Conservation (phyloP, 805 yeast genomes). For the Spathaspora passalidarum region DNA sequence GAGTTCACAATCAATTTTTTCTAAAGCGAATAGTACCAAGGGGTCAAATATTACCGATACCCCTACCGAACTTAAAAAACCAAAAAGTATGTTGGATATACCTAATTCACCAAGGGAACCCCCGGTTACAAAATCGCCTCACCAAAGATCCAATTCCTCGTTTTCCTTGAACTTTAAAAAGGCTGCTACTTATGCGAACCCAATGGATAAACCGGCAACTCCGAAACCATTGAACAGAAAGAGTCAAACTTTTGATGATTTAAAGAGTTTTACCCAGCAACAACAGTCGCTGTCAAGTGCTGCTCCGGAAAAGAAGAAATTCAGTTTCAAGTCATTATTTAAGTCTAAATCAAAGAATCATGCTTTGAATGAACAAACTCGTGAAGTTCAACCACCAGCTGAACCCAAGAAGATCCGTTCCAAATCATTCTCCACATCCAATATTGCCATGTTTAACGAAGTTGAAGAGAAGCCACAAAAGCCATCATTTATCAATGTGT, state of each 20-base stretch:
- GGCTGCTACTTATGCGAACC: constrained; percentile 1
- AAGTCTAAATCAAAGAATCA: constrained; percentile 34
- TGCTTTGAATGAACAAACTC: constrained; percentile 14
- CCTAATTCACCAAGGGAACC: background rate
- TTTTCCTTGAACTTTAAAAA: constrained; percentile 12
- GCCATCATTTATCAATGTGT: constrained; percentile 15
- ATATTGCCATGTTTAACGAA: constrained; percentile 14
- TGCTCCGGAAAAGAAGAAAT: constrained; percentile 25
- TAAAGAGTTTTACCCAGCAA: constrained; percentile 6
- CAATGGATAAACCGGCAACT: too few relatives aligned
- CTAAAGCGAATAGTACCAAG: background rate
- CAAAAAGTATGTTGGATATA: constrained; percentile 8
- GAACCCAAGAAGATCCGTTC: constrained; percentile 16
- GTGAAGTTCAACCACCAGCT: background rate
- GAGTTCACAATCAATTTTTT: constrained; percentile 1
- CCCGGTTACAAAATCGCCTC: constrained; percentile 12
- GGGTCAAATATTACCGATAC: too few relatives aligned
- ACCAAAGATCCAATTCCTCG: constrained; percentile 20
- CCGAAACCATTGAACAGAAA: background rate
- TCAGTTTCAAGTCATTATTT: constrained; percentile 38
- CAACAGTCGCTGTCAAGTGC: too few relatives aligned
- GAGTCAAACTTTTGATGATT: constrained; percentile 20
- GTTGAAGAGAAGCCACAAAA: constrained; percentile 1
- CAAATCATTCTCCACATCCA: constrained; percentile 31
- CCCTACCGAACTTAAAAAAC: background rate